Conservation (phyloP, 768 basidiomycete genomes). For the Lactarius sp. region DNA sequence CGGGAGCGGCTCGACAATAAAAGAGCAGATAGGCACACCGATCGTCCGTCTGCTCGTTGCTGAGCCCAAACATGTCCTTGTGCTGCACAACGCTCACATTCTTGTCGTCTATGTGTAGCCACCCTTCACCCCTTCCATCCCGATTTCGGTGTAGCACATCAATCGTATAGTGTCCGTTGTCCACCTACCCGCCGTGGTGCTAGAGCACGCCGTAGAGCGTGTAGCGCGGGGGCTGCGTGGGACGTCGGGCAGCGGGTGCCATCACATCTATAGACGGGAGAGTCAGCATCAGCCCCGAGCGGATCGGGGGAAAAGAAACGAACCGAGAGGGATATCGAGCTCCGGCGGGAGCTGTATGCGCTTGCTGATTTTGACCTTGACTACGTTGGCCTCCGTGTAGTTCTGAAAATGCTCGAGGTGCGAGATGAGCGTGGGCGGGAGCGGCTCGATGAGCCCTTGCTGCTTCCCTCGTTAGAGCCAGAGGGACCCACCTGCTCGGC, state of each 20-base stretch:
- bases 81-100: slow-evolving; percentile 66
- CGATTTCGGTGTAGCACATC: slow-evolving; percentile 77
- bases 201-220: slow-evolving; percentile 87
- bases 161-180: slow-evolving; percentile 93
- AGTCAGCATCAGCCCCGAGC: background rate
- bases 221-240: slow-evolving; percentile 55
- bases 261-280: background rate
- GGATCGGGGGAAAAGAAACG: slow-evolving; percentile 21
- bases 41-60: slow-evolving; percentile 43
- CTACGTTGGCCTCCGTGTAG: slow-evolving; percentile 69
- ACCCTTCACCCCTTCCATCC: slow-evolving; percentile 57
- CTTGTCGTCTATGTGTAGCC: slow-evolving; percentile 95
- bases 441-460: slow-evolving; percentile 69
- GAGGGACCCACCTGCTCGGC: slow-evolving; percentile 59
- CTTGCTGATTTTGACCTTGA: slow-evolving; percentile 68
- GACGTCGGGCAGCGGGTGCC: slow-evolving; percentile 39
- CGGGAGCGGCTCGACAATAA: slow-evolving; percentile 56
- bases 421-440: slow-evolving; percentile 79
- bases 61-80: slow-evolving; percentile 61
- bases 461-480: slow-evolving; percentile 64
- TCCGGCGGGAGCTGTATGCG: slow-evolving; percentile 72
- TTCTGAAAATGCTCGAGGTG: slow-evolving; percentile 92
- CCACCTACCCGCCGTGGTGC: slow-evolving; percentile 88
- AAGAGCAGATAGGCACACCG: slow-evolving; percentile 86
- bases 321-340: slow-evolving; percentile 69